Evolutionary conservation across 2,329 filamentous ascomycete genomes (phyloP), one percentile per base, ranked within the genome.

Genomic region (Didymosphaeria variabile): DNA sequence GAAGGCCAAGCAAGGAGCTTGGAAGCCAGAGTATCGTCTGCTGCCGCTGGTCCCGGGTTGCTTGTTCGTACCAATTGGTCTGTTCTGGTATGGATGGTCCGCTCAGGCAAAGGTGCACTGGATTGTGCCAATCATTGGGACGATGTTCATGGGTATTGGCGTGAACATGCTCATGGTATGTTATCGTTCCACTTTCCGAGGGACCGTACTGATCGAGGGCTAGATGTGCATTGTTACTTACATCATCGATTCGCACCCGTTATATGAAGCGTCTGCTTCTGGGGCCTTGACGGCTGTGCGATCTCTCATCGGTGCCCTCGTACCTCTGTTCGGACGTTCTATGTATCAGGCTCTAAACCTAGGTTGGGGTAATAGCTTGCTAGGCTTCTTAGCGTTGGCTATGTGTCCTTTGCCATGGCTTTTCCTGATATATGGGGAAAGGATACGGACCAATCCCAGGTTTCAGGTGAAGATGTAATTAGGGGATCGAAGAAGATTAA

Each of bases 301-400:
- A 36, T 81, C 78, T 13, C 69, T 87, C 0, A 75, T 85, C 6
- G 87, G 85, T 10, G 85, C 84, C 2, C 73, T 87, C n/a, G 75
- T 90, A 0, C 88, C 87, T 0, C 75, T 89, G n/a, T 84, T 83
- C 5, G 86, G 84, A 0, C 78, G 83, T 6, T 67, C 75, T 31
- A 87, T 91, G 86, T 90, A 90, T 65, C 72, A 80, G 5, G 77
- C 71, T 0, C 71, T 90, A 2, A 87, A 87, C 0, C 67, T 87
- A 2, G 87, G 87, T 0, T 88, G 87, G 74, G 88, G 87, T 0
- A 87, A 85, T 58, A 82, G 79, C 36, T 58, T 87, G 51, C 69
- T 87, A 2, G 85, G 77, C 0, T 86, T 87, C 56, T 79, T 86
- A 55, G 78, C 81, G 5, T 51, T 84, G 5, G 79, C 73, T 0